Evolutionary conservation across 352 stramenopile species (phyloP), one percentile per base, ranked within the genome.

Genomic region (Pythium sukuiense): DNA sequence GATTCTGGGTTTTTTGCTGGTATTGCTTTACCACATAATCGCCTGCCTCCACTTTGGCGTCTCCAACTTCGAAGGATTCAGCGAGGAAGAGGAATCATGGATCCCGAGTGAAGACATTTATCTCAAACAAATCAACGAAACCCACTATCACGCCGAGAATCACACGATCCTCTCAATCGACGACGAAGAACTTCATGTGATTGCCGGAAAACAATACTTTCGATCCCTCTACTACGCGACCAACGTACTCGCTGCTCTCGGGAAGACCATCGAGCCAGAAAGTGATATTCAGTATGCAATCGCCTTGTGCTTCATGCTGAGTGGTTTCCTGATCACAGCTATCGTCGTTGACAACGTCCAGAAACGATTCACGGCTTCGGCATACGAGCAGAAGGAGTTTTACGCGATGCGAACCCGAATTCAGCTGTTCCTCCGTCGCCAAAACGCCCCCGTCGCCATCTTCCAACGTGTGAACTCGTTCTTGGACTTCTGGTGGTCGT

Each of bases 11-110:
- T 14, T 81, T 2, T 55, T 73, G 9, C 63, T 78, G 14, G 71
- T 81, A n/a, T 74, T 87, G 73, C 65, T 88, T 26, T 83, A 86
- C 39, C 81, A 89, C 20, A 41, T 85, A 8, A 72, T 87, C 16
- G 74, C 69, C 0, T 89, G 81, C 16, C 33, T 80, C n/a, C 59
- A 76, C 53, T 80, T 77, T 29, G 66, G 70, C 46, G 67, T 87
- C 46, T 74, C 55, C 12, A 46, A 87, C 39, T 59, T 69, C n/a
- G 73, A 80, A 43, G 73, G 73, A 13, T 80, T 72, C 41, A 76
- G 67, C 41, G 2, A 55, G 12, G 52, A 56, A 8, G 63, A 77
- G 24, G 73, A 80, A 46, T 59, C 73, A 4, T 80, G 73, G 73
- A 64, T 77, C 6, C 73, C 29, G 0, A 53, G 48, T 6, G 61